A percentile compares a stretch with the other conserved stretches of the same genome.
These are phyloP conservation scores for Annulohypoxylon truncatum DNA, from an alignment of 2,329 filamentous ascomycete species.

Conservation along the genomic window DNA sequence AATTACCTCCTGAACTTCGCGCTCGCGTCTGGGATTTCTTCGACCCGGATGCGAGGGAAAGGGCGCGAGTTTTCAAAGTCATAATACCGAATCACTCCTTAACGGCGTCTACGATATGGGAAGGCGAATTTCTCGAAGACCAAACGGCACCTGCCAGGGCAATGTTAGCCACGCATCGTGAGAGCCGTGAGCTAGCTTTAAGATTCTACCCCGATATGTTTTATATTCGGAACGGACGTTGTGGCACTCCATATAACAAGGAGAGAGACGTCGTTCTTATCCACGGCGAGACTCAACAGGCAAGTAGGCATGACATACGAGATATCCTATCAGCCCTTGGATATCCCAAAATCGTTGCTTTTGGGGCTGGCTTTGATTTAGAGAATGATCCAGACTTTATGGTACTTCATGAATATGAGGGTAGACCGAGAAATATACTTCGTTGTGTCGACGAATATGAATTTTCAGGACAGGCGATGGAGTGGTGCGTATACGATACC, in stretches of 20 bases:
- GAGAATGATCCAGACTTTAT: not conserved
- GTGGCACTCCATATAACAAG: constrained; percentile 46
- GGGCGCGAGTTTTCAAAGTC: constrained; percentile 46
- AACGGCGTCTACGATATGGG: constrained; percentile 25
- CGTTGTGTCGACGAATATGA: constrained; percentile 6
- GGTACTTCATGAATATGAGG: not conserved
- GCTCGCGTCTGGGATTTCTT: constrained; percentile 51
- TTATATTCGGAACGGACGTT: constrained; percentile 21
- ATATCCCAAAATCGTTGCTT: constrained; percentile 38
- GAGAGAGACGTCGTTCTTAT: constrained; percentile 47
- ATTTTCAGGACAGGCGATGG: constrained; percentile 1
- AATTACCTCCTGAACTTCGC: constrained; percentile 52
- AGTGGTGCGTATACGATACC: constrained; percentile 45
- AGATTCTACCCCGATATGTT: constrained; percentile 50
- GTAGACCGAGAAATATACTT: constrained; percentile 38
- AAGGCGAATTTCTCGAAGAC: constrained; percentile 39
- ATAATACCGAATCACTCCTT: not conserved
- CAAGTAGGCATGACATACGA: not conserved
- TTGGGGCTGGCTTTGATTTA: constrained; percentile 1
- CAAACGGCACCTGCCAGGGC: constrained; percentile 49
- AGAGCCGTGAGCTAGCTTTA: constrained; percentile 51
- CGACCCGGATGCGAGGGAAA: constrained; percentile 48
- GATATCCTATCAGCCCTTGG: not conserved
- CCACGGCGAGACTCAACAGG: not conserved
- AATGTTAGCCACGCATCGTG: constrained; percentile 47